Evolutionary conservation across 768 basidiomycete species (phyloP), one percentile per base, ranked within the genome.

Genomic region (Russula sp.): DNA sequence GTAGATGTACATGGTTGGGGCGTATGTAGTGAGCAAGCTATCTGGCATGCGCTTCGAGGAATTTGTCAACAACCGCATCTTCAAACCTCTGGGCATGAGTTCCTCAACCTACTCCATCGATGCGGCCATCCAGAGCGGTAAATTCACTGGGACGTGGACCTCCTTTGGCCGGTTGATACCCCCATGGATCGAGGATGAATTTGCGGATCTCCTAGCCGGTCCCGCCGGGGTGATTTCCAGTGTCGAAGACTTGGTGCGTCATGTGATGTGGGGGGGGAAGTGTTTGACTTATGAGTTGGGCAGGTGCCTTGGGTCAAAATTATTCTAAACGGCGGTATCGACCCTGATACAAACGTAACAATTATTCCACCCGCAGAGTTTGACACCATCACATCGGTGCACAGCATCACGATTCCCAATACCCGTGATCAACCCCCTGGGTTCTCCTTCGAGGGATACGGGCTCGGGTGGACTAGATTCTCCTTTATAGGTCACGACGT

Each of bases 401-500:
- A 74, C 47, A 58, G 72, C 0, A 61, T 80, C 40, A 6, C 57
- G 14, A 50, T 55, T 18, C 61, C 66, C 0, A 64, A 66, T 13
- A 59, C 69, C 1, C 14, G 22, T 10, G 44, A 3, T 0, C 39
- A 68, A 2, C 77, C 1, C 11, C 40, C 40, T 13, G 50, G 50
- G 32, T 14, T 35, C 39, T 59, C 57, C 3, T 65, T 77, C 44
- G 14, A 35, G 3, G 74, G 73, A 11, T 82, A 81, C 62, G 78
- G 77, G 3, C 65, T 79, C 68, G 80, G 80, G 2, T 81, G 80
- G 80, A 11, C 6, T 31, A 71, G 76, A 5, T 48, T 31, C 4
- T 74, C 80, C 0, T 76, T 75, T 54, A 70, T 68, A 1, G 79
- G 78, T 0, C 76, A 80, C 48, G 75, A 80, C 34, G 79, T 80